Evolutionary conservation across 2,329 filamentous ascomycete species (phyloP), one percentile per base, ranked within the genome.

Genomic region (Geosmithia putterillii): DNA sequence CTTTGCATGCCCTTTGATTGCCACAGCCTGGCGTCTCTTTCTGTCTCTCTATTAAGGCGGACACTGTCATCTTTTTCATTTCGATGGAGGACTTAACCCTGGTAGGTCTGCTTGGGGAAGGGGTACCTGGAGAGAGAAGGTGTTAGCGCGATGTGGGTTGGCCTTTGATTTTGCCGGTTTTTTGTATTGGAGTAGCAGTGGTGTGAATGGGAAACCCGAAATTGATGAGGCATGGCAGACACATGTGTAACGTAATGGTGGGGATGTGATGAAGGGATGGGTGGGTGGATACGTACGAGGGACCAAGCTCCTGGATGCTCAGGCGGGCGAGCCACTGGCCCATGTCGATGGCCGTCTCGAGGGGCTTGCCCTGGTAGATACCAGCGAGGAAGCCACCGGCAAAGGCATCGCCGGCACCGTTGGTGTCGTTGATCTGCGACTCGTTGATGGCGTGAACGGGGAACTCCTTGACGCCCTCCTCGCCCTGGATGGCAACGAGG

Each of bases 251-350:
- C 15, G 10, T 9, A 32, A 32, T 12, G 3, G 28, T 9, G 28
- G 10, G 15, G 6, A 32, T 32, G 17, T 37, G 40, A 45, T 42
- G n/a, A 28, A 28, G 28, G 19, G 14, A n/a, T n/a, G n/a, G n/a
- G n/a, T n/a, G n/a, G n/a, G n/a, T n/a, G 41, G 36, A 35, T 42
- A 84, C 85, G 74, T 83, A 96, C 83, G 88, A 92, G 67, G 90
- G 89, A 56, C 92, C 92, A 55, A 95, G 73, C 69, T 96, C 89
- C 70, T 90, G 82, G 63, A 98, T 90, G 73, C 88, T 92, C 57
- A 95, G 73, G 58, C 83, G 83, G 41, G 92, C 92, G 52, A 98
- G 77, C 92, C 92, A 98, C 68, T 95, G 89, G 51, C 92, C 92
- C 76, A 92, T 86, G 63, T 95, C 85, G 54, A 98, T 75, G 57